Conservation (phyloP, 768 basidiomycete species). For the Tylopilus plumbeoviolaceoides region DNA sequence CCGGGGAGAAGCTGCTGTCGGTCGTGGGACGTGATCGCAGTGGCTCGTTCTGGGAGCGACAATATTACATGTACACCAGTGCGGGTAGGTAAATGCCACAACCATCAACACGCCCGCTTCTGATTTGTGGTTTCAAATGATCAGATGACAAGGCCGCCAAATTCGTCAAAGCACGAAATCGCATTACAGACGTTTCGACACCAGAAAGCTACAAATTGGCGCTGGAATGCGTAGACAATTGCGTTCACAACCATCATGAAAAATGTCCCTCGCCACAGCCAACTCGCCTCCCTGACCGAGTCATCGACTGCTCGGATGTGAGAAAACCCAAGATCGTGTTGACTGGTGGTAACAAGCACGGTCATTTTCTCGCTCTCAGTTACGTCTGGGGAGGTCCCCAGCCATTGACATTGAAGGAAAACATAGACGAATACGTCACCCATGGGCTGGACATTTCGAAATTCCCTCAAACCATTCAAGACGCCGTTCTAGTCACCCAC, state of each 20-base stretch:
- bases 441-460: not conserved
- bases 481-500: not conserved
- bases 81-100: not conserved
- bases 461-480: not conserved
- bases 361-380: not conserved
- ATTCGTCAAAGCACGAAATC: constrained; percentile 2
- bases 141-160: not conserved
- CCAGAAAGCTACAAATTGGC: not conserved
- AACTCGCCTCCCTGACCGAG: not conserved
- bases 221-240: not conserved
- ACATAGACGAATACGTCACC: not conserved
- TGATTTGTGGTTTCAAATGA: not conserved
- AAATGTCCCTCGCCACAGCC: not conserved
- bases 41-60: not conserved
- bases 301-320: not conserved
- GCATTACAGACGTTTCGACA: not conserved
- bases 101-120: not conserved
- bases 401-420: not conserved
- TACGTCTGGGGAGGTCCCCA: constrained; percentile 1
- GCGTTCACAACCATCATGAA: not conserved
- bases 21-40: not conserved
- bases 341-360: not conserved
- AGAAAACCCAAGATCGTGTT: not conserved
- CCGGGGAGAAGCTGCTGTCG: not conserved
- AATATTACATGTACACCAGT: constrained; percentile 2